These are phyloP conservation scores for Kwoniella europaea DNA, from an alignment of 768 basidiomycete genomes.

Conservation along the genomic window DNA sequence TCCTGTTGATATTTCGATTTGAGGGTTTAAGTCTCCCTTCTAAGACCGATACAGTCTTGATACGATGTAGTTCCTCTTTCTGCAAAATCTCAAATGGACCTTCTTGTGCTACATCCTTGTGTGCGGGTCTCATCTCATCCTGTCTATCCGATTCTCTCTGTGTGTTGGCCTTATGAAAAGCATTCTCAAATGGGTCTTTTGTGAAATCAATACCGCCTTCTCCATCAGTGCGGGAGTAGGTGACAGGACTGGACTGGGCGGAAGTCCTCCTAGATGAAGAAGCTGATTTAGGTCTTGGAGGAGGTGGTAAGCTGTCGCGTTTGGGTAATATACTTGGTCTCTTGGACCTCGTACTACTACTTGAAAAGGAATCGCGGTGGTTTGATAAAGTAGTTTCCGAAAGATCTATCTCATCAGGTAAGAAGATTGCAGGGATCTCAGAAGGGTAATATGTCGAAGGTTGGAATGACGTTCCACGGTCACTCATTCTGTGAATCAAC, in stretches of 20 bases:
- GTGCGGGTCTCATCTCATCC: not conserved
- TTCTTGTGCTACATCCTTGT: not conserved
- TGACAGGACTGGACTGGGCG: not conserved
- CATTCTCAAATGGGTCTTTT: not conserved
- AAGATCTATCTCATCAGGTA: not conserved
- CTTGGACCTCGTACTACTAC: not conserved
- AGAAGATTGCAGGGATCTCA: not conserved
- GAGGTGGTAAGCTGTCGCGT: slow-evolving; percentile 3
- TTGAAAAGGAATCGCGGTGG: not conserved
- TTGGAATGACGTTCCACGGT: not conserved
- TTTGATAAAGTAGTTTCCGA: not conserved
- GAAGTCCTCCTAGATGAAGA: not conserved
- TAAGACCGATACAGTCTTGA: not conserved
- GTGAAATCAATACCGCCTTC: not conserved
- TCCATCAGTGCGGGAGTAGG: not conserved
- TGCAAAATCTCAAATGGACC: not conserved
- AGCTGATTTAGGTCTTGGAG: not conserved
- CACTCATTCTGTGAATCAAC: too few species aligned
- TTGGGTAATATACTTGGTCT: slow-evolving; percentile 6
- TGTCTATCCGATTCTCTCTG: not conserved
- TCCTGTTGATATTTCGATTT: not conserved
- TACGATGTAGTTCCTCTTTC: not conserved
- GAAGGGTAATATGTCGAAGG: not conserved
- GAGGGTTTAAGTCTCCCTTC: not conserved
- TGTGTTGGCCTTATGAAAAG: not conserved